Evolutionary conservation across 108 stramenopile species (phyloP), one percentile per base, ranked within the genome.

Genomic region (Cyclotella cryptica): DNA sequence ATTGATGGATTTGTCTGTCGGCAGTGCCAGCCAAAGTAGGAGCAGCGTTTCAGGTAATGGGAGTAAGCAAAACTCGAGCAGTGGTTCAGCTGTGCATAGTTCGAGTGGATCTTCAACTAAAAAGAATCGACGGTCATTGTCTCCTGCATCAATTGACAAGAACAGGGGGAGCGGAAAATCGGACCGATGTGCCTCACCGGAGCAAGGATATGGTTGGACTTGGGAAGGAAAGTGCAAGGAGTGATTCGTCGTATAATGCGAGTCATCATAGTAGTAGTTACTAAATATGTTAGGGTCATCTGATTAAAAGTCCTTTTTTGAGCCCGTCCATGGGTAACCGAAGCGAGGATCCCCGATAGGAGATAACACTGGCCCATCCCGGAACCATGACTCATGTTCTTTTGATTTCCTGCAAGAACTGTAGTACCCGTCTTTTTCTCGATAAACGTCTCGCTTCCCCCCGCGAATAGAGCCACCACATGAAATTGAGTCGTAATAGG

Each of bases 391-490:
- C 8, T 21, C 44, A 35, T 63, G 8, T 10, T 40, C n/a, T 18
- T 28, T 22, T 12, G 27, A 24, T 45, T 59, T 60, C 15, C 44
- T 41, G 46, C 86, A 84, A 12, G 43, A 40, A n/a, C 66, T 77
- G 59, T 87, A 87, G 62, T 90, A 90, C 11, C 86, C 85, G 41
- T 79, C 66, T 39, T 66, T 79, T 19, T 49, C 63, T 44, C 81
- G 66, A 49, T 80, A 84, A 24, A 80, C 84, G 79, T 87, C 83
- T 70, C 46, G 63, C 22, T 73, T 69, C 44, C 87, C 87, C 18
- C 84, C 87, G 15, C 41, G n/a, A 1, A 52, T 11, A 0, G 52
- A 39, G 15, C 84, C 76, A 21, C 84, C 87, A 67, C 80, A 85
- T 58, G 74, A 58, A 21, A 87, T 22, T 35, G 60, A 55, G 67